A percentile compares a stretch with the other conserved stretches of the same genome.
phyloP scores from a whole-genome alignment of 2,329 filamentous ascomycete species.

The Aureobasidium melanogenum region DNA sequence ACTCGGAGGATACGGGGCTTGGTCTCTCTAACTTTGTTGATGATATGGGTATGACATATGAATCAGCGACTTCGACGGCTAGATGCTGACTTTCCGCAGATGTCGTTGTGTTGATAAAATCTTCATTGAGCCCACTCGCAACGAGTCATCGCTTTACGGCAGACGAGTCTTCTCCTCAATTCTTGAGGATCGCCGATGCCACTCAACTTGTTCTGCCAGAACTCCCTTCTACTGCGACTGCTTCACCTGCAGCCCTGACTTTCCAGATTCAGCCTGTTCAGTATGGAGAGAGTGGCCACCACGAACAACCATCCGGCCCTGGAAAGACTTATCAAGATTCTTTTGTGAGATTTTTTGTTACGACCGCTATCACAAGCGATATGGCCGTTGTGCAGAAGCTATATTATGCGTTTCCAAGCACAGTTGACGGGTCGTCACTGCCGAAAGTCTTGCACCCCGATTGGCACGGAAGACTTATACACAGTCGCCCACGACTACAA shows the following conservation, averaged over 20 bases:
- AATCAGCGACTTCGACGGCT: neutral
- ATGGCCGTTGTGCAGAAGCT: constrained; percentile 12
- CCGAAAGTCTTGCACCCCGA: constrained; percentile 12
- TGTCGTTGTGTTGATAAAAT: constrained; percentile 25
- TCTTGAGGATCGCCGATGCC: constrained; percentile 23
- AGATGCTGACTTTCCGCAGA: constrained; percentile 17
- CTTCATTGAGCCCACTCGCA: constrained; percentile 23
- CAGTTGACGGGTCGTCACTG: neutral
- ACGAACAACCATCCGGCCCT: neutral
- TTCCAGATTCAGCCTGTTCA: constrained; percentile 6
- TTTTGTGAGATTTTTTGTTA: constrained; percentile 13
- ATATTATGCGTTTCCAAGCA: neutral
- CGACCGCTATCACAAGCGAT: constrained; percentile 12
- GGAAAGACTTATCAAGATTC: constrained; percentile 3
- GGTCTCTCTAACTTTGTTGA: constrained; percentile 24
- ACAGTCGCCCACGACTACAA: constrained; percentile 12
- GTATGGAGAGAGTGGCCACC: constrained; percentile 7
- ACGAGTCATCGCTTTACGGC: constrained; percentile 24
- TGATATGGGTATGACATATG: constrained; percentile 24
- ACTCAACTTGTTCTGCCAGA: constrained; percentile 18
- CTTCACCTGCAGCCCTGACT: neutral
- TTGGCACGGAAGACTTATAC: constrained; percentile 16
- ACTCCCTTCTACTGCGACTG: neutral
- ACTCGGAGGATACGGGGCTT: constrained; percentile 44
- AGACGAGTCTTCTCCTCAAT: constrained; percentile 6